A percentile compares a stretch with the other conserved stretches of the same genome.
These are phyloP conservation scores for Silene conica DNA, from an alignment of 148 eudicot genomes.

Conservation along the genomic window DNA sequence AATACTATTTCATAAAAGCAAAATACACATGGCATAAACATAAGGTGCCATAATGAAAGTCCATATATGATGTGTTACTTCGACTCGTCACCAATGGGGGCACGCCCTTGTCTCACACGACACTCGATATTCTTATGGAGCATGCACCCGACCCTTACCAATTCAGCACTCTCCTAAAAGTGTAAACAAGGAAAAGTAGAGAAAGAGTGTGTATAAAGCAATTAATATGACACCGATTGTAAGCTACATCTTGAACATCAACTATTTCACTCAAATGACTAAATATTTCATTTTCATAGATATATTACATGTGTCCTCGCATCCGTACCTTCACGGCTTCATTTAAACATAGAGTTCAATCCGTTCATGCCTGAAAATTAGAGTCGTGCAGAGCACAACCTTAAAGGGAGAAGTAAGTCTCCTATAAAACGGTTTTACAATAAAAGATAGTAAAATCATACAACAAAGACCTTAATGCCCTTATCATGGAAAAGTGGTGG, in stretches of 20 bases:
- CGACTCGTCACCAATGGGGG: neutral
- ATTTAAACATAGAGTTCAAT: no score
- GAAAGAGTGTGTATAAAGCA: neutral
- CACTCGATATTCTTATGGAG: neutral
- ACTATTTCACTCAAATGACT: neutral
- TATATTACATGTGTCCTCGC: neutral
- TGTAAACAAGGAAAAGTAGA: neutral
- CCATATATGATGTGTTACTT: neutral
- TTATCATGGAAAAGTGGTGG: no score
- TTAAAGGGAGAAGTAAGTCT: neutral
- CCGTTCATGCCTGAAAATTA: no score
- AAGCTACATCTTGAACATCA: neutral
- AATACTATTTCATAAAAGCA: neutral
- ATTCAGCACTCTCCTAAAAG: no score
- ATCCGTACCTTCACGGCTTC: neutral
- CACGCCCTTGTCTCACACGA: neutral
- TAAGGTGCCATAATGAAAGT: neutral
- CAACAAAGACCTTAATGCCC: no score
- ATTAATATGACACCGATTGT: no score
- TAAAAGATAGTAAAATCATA: no score
- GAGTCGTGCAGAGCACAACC: neutral
- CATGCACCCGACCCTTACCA: neutral
- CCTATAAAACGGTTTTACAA: no score
- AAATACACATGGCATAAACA: neutral
- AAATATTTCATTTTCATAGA: neutral